phyloP scores from a whole-genome alignment of 495 filamentous ascomycete species.

The Astrothelium macrocarpum region DNA sequence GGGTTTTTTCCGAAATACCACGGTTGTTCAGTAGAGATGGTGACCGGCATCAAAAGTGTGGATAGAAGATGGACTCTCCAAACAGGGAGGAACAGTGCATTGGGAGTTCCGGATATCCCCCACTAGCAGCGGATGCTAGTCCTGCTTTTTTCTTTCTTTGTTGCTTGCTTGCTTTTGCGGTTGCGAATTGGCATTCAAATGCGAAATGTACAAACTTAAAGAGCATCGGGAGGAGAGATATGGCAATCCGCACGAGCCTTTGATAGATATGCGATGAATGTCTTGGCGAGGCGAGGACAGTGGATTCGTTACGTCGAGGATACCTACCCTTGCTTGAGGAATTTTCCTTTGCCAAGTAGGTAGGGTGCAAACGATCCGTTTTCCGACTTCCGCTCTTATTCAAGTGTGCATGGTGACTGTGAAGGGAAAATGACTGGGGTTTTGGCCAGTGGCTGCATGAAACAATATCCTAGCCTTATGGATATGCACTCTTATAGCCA shows the following conservation, averaged over 20 bases:
- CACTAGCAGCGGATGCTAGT: conserved; percentile 15
- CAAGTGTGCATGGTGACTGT: background rate
- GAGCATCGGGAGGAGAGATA: conserved; percentile 3
- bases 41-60: conserved; percentile 27
- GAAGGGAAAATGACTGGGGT: background rate
- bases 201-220: conserved; percentile 6
- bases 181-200: no score
- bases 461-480: no score
- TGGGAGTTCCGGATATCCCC: conserved; percentile 7
- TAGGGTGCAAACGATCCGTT: background rate
- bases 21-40: background rate
- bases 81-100: background rate
- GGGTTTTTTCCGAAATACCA: background rate
- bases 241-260: conserved; percentile 6
- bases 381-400: background rate
- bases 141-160: conserved; percentile 25
- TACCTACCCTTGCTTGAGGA: conserved; percentile 5
- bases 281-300: conserved; percentile 5
- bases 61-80: conserved; percentile 65
- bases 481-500: no score
- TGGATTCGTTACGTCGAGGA: conserved; percentile 6
- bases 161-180: no score
- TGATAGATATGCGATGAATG: conserved; percentile 2
- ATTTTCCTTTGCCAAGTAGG: background rate
- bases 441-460: background rate